Evolutionary conservation across 176 grass and related monocot genomes (phyloP).

Genomic region (Tuctoria greenei): DNA sequence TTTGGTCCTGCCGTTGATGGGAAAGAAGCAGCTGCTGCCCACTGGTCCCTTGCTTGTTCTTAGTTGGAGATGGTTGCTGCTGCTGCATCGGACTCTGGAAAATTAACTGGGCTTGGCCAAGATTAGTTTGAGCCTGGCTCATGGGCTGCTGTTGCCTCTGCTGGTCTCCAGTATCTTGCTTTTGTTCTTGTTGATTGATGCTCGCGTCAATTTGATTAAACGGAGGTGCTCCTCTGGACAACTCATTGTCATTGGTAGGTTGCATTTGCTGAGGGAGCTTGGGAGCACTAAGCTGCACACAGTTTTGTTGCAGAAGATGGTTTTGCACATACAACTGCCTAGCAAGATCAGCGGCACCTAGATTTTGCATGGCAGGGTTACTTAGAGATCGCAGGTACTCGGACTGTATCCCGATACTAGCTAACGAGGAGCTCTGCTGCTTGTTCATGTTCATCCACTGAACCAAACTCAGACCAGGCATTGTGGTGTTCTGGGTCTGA

Average conservation of each 20-base stretch:
- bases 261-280: conserved; percentile 73
- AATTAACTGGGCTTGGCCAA: conserved; percentile 70
- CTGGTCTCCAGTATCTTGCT: conserved; percentile 45
- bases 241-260: conserved; percentile 59
- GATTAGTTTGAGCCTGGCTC: conserved; percentile 66
- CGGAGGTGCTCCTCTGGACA: conserved; percentile 46
- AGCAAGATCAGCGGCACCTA: conserved; percentile 64
- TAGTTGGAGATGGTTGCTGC: conserved; percentile 44
- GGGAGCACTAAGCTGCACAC: conserved; percentile 61
- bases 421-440: conserved; percentile 71
- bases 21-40: conserved; percentile 33
- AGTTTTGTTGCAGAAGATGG: conserved; percentile 77
- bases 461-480: conserved; percentile 85
- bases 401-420: conserved; percentile 52
- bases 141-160: conserved; percentile 60
- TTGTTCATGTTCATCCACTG: conserved; percentile 99
- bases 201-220: conserved; percentile 55
- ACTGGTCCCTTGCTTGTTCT: conserved; percentile 39
- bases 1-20: conserved; percentile 53
- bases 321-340: conserved; percentile 78
- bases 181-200: conserved; percentile 67
- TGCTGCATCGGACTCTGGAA: conserved; percentile 68
- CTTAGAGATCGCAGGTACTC: conserved; percentile 73
- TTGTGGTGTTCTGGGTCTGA: conserved; percentile 72
- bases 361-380: conserved; percentile 77